phyloP scores from a whole-genome alignment of 2,329 filamentous ascomycete species.

The Talaromyces rugulosus region DNA sequence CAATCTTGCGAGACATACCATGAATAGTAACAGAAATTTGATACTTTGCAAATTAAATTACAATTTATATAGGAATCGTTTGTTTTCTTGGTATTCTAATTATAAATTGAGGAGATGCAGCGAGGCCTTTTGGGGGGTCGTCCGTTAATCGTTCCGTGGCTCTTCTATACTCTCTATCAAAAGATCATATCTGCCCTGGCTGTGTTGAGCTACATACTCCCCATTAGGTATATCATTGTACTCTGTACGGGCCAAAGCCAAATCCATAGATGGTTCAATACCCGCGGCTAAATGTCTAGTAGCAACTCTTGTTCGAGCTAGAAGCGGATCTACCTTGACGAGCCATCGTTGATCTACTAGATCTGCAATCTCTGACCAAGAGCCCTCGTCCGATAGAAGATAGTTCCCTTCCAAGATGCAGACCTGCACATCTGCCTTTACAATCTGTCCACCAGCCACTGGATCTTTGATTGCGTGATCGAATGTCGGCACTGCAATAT shows the following conservation, averaged over 20 bases:
- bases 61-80: too few species aligned
- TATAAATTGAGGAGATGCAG: too few species aligned
- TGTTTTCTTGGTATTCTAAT: too few species aligned
- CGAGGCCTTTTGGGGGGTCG: too few species aligned
- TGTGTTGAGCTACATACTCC: background rate
- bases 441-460: slow-evolving; percentile 10
- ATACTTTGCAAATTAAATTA: too few species aligned
- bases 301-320: background rate
- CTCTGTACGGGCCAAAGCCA: background rate
- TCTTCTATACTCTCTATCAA: slow-evolving; percentile 2
- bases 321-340: slow-evolving; percentile 1
- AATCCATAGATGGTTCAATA: background rate
- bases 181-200: slow-evolving; percentile 1
- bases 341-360: slow-evolving; percentile 4
- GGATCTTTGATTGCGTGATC: slow-evolving; percentile 21
- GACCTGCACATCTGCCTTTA: slow-evolving; percentile 11
- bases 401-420: slow-evolving; percentile 17
- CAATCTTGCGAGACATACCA: too few species aligned
- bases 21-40: too few species aligned
- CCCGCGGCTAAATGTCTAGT: background rate
- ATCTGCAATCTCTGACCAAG: background rate
- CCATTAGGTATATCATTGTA: slow-evolving; percentile 1
- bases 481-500: slow-evolving; percentile 16
- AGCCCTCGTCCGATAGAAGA: slow-evolving; percentile 13
- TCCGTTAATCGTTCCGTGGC: background rate